Conservation (phyloP, 805 yeast genomes). For the Wickerhamiella australiensis region DNA sequence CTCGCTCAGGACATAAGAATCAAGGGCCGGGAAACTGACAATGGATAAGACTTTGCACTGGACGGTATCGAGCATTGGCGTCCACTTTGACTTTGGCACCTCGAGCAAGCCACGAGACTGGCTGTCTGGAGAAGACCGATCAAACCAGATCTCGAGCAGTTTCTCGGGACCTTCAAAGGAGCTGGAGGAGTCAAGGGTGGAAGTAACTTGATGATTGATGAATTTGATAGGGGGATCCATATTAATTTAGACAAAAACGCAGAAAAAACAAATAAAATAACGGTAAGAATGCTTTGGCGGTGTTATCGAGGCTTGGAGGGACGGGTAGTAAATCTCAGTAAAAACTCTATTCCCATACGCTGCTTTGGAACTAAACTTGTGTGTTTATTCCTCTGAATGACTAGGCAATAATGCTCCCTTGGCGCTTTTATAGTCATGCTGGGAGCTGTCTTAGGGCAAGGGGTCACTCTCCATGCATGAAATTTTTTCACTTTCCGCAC, state of each 20-base stretch:
- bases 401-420: neutral
- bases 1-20: slow-evolving; percentile 79
- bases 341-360: slow-evolving; percentile 17
- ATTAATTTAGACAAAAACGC: neutral
- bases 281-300: slow-evolving; percentile 14
- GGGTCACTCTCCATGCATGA: neutral
- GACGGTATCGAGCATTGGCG: slow-evolving; percentile 61
- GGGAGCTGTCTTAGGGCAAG: slow-evolving; percentile 4
- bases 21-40: slow-evolving; percentile 50
- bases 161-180: slow-evolving; percentile 98
- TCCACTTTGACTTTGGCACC: slow-evolving; percentile 59
- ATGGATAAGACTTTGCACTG: slow-evolving; percentile 80
- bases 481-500: slow-evolving; percentile 3
- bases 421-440: slow-evolving; percentile 5
- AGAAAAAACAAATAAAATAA: slow-evolving; percentile 13
- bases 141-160: slow-evolving; percentile 80
- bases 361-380: slow-evolving; percentile 6
- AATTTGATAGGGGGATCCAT: slow-evolving; percentile 27
- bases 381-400: slow-evolving; percentile 3
- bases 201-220: slow-evolving; percentile 70
- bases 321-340: slow-evolving; percentile 18
- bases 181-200: slow-evolving; percentile 69
- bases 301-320: slow-evolving; percentile 20
- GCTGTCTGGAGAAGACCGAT: too few species aligned
- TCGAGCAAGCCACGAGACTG: slow-evolving; percentile 38